Base-by-base conservation (phyloP, 352 stramenopile genomes). In the Pythium biforme region DNA sequence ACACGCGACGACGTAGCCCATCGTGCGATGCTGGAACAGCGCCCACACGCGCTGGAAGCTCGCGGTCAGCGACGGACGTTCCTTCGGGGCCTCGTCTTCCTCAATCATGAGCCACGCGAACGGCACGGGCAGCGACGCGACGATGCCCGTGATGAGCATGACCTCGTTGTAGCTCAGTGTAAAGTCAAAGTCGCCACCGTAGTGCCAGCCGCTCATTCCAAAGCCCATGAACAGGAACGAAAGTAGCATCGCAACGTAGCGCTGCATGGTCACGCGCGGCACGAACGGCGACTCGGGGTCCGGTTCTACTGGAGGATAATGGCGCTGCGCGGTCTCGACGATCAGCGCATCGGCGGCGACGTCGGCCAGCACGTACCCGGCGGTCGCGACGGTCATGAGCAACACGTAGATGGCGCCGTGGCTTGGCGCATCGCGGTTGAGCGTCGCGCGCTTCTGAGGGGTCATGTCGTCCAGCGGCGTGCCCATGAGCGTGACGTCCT, bases 351-450 rank as follows among this genome's bases (percentile, higher is more conserved):
- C 88, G 20, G 75, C 76, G 7, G 87, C 79, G 5, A 93, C 83
- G 57, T 96, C 86, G 2, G 85, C 81, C 40, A 93, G 67, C 17
- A 94, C 76, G 61, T 92, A 94, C 0, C 86, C 87, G 23, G 88
- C 23, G 22, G 79, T 88, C 2, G 87, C 83, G 22, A 93, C 41
- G 11, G 73, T 70, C 74, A 97, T 90, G 47, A 88, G 47, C 58
- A 89, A 43, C 8, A 89, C 60, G 65, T 86, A 91, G 17, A 75
- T 66, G 4, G 67, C 73, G 14, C 78, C 82, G 17, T 77, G 61
- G 3, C 51, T 41, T 2, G 70, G 75, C 1, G 81, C 79, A 10
- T 87, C 60, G 8, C 48, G 14, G 48, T 86, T 89, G 55, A 89
- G 70, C 0, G 55, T 59, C 10, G 31, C 67, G 50, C 73, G 57